Evolutionary conservation across 208 protist species (phyloP), one percentile per base, ranked within the genome.

Genomic region (Wallacemonas sp.): DNA sequence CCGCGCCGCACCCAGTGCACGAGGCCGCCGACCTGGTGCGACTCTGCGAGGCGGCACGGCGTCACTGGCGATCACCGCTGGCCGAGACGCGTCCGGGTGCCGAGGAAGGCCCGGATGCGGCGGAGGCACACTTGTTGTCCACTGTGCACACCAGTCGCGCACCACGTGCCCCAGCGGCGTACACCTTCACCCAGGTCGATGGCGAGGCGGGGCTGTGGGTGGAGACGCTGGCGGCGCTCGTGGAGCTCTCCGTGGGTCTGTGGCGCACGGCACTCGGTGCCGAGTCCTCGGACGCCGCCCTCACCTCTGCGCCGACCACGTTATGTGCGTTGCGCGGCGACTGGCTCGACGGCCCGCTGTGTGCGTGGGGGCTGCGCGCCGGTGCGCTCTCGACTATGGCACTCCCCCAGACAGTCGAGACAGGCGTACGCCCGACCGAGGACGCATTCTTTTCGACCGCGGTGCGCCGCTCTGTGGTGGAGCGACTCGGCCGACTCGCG

Each of bases 61-160:
- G 20, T 5, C 12, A 23, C 16, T 49, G 44, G 44, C 7, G n/a
- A 49, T 0, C 44, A 22, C 44, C 20, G n/a, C n/a, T n/a, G n/a
- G n/a, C n/a, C n/a, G n/a, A n/a, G n/a, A n/a, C n/a, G n/a, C n/a
- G n/a, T n/a, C n/a, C n/a, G n/a, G n/a, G n/a, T n/a, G n/a, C n/a
- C n/a, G n/a, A n/a, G n/a, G n/a, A n/a, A n/a, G n/a, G n/a, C n/a
- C n/a, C n/a, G n/a, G n/a, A n/a, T n/a, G n/a, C n/a, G n/a, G n/a
- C n/a, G n/a, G n/a, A n/a, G n/a, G n/a, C n/a, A n/a, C n/a, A n/a
- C 44, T 49, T 49, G 36, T 14, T 41, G 36, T 41, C 36, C 36
- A 14, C 10, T 14, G 36, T 14, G 36, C 36, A 0, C 36, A 14
- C 36, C 36, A 7, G 7, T 14, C 36, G 36, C 7, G 10, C 36